These are phyloP conservation scores for Macrolepiota dolichaula DNA, from an alignment of 768 basidiomycete genomes.

Conservation along the genomic window DNA sequence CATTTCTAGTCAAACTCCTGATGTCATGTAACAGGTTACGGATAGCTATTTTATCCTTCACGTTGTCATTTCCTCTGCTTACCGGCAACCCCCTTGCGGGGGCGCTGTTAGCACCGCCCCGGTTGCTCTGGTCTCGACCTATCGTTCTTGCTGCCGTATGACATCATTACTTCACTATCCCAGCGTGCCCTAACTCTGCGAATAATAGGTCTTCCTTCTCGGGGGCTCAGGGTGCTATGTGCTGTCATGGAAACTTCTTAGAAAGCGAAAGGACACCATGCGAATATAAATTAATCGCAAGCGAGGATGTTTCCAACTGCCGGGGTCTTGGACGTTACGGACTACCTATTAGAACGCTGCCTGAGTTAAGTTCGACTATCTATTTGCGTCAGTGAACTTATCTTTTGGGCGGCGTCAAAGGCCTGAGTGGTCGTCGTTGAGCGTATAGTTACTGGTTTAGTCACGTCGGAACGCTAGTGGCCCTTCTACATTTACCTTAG, in stretches of 20 bases:
- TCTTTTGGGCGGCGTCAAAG: too few relatives aligned
- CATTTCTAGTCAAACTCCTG: neutral
- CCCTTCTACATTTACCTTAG: too few relatives aligned
- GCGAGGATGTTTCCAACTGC: neutral
- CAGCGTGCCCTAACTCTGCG: neutral
- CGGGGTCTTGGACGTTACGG: neutral
- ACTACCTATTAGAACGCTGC: neutral
- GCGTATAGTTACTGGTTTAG: too few relatives aligned
- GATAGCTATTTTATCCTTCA: conserved; percentile 43
- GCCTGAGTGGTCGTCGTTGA: too few relatives aligned
- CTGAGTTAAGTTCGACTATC: too few relatives aligned
- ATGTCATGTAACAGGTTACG: conserved; percentile 23
- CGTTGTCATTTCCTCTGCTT: conserved; percentile 39
- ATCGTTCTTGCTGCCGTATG: conserved; percentile 42
- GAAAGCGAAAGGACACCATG: conserved; percentile 25
- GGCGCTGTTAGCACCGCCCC: conserved; percentile 37
- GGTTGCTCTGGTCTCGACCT: conserved; percentile 37
- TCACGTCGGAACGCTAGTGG: too few relatives aligned
- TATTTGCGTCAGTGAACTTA: too few relatives aligned
- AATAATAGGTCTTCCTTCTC: conserved; percentile 29
- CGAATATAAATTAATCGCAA: conserved; percentile 13
- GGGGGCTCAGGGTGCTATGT: conserved; percentile 29
- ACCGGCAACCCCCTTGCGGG: conserved; percentile 54
- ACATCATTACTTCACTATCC: conserved; percentile 1
- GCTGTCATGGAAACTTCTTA: conserved; percentile 27